Conservation (phyloP, 352 stramenopile genomes). For the Phytopythium litorale region DNA sequence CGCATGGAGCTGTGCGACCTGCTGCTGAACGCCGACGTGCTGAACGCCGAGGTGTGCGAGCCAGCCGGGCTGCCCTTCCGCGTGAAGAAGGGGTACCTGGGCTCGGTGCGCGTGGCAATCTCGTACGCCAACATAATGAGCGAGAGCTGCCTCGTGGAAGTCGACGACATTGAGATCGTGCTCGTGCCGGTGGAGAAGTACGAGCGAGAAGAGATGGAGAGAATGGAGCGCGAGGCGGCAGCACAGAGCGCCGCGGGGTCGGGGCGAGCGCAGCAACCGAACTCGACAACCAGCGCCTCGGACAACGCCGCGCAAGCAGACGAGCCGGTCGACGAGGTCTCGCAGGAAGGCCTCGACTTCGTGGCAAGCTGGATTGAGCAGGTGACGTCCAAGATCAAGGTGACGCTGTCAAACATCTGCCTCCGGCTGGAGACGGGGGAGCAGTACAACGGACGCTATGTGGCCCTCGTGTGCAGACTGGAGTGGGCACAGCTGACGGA, state of each 20-base stretch:
- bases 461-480: constrained; percentile 68
- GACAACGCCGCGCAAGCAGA: constrained; percentile 1
- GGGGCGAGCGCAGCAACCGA: background rate
- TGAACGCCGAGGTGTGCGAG: constrained; percentile 79
- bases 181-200: constrained; percentile 49
- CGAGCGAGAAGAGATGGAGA: constrained; percentile 6
- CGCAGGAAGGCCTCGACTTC: constrained; percentile 88
- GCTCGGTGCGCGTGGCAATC: constrained; percentile 78
- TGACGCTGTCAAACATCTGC: constrained; percentile 86
- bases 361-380: constrained; percentile 89
- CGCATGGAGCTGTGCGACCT: constrained; percentile 80
- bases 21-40: constrained; percentile 67
- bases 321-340: constrained; percentile 71
- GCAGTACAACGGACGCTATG: constrained; percentile 50
- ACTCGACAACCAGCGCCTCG: background rate
- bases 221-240: constrained; percentile 8
- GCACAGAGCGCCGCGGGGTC: background rate
- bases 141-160: constrained; percentile 83
- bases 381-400: constrained; percentile 88
- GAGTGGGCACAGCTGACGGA: constrained; percentile 84
- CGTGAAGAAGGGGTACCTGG: constrained; percentile 84
- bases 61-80: constrained; percentile 69
- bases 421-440: constrained; percentile 68
- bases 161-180: constrained; percentile 87
- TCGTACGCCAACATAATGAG: constrained; percentile 88